phyloP scores from a whole-genome alignment of 768 basidiomycete genomes.

The Russula virescens region DNA sequence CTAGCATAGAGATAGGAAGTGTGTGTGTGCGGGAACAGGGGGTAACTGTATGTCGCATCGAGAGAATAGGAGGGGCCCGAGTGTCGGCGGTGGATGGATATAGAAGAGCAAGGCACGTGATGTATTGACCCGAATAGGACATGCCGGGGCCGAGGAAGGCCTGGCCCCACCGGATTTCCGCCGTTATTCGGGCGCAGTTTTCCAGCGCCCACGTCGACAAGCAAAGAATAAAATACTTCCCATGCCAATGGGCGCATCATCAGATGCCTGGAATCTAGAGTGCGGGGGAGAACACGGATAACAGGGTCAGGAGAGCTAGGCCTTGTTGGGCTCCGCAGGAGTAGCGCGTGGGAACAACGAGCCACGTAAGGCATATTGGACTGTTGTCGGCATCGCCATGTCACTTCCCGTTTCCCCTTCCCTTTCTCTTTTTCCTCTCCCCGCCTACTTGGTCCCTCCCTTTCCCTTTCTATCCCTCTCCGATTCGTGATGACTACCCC shows the following conservation, averaged over 20 bases:
- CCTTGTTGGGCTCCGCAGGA: background rate
- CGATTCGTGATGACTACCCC: constrained; percentile 61
- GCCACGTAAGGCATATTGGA: constrained; percentile 6
- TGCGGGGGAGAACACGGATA: no score
- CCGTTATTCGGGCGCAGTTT: no score
- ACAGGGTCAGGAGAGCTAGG: no score
- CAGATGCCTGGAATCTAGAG: no score
- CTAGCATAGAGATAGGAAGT: no score
- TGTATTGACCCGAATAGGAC: background rate
- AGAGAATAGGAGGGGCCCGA: no score
- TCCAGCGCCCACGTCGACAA: no score
- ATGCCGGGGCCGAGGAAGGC: background rate
- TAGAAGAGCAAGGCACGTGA: background rate
- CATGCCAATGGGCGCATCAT: no score
- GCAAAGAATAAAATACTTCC: no score
- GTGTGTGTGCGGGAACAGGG: no score
- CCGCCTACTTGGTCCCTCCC: constrained; percentile 20
- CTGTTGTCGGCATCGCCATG: background rate
- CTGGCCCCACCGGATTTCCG: no score
- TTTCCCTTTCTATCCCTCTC: constrained; percentile 13
- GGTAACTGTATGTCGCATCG: no score
- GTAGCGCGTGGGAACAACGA: background rate
- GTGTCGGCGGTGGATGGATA: background rate
- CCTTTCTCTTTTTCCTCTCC: constrained; percentile 12
- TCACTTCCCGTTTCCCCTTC: background rate